Evolutionary conservation across 2,329 filamentous ascomycete species (phyloP), one percentile per base, ranked within the genome.

Genomic region (Sporothrix globosa): DNA sequence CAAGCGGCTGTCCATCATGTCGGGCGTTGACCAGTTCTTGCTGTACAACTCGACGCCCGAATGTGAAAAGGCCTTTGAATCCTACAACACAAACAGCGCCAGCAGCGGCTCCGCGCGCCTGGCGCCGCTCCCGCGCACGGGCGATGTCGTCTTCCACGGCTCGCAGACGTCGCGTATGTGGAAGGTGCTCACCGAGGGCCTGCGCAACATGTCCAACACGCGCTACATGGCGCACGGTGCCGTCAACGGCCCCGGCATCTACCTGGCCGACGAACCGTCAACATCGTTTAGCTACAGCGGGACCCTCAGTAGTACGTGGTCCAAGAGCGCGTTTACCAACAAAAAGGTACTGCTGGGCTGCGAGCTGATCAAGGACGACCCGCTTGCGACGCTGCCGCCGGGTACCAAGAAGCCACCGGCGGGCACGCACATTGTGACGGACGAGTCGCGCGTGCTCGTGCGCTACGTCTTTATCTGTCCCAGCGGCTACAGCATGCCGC

Each of bases 391-490:
- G 19, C 34, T 52, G 56, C 65, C 70, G 11, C 14, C 27, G 14
- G 48, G 53, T 19, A 24, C 50, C 30, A 52, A 50, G n/a, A 48
- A 21, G 41, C 66, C 66, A 7, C 70, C 70, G 2, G 17, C 66
- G 1, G 69, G 70, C 5, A 72, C 67, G 21, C 73, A 75, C 54
- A 68, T 71, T 34, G 71, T 74, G 13, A 67, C 68, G 2, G 73
- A 73, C 44, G 72, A 73, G 68, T 69, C 63, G 48, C 63, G 73
- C 34, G 71, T 76, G 24, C 69, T 73, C 10, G 73, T 76, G 39
- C 70, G 75, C n/a, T 76, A 76, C 66, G 71, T 76, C 3, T 74
- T 76, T 27, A 58, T 76, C 34, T 75, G 73, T 39, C 73, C 75
- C 7, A 34, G 34, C n/a, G 66, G 46, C 3, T 76, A 72, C 61